Percentiles rank a stretch among this genome's conserved stretches.
Conservation (phyloP, 331 rosid species). For the Phaseolus coccineus region DNA sequence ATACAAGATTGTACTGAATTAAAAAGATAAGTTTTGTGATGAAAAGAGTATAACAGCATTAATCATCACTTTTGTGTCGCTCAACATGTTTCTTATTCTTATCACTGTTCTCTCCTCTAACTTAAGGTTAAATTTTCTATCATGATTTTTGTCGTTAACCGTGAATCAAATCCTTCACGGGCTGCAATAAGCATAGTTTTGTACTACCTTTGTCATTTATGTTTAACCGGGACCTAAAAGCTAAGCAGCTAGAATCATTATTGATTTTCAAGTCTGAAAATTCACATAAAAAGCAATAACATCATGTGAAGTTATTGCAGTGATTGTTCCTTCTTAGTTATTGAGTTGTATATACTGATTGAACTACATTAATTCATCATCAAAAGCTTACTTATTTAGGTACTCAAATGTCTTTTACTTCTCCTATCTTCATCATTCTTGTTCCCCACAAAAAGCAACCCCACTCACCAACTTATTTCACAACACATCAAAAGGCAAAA, state of each 20-base stretch:
- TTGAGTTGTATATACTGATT: too few relatives aligned
- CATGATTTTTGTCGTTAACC: slow-evolving; percentile 8
- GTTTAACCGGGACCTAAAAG: slow-evolving; percentile 10
- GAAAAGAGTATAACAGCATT: slow-evolving; percentile 19
- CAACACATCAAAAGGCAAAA: neutral
- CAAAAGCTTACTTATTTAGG: neutral
- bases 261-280: slow-evolving; percentile 18
- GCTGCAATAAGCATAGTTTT: neutral
- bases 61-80: slow-evolving; percentile 18
- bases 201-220: slow-evolving; percentile 2
- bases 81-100: neutral
- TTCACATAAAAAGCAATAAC: slow-evolving; percentile 14
- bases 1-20: slow-evolving; percentile 34
- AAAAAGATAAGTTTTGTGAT: slow-evolving; percentile 32
- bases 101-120: neutral
- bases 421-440: neutral
- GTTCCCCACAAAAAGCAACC: neutral
- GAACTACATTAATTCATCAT: neutral
- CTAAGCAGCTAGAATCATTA: neutral
- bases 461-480: neutral
- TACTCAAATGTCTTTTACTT: neutral
- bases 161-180: slow-evolving; percentile 9
- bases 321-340: neutral
- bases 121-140: slow-evolving; percentile 6
- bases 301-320: neutral